Evolutionary conservation across 768 basidiomycete genomes (phyloP), one percentile per base, ranked within the genome.

Genomic region (Fomitopsis pulvina): DNA sequence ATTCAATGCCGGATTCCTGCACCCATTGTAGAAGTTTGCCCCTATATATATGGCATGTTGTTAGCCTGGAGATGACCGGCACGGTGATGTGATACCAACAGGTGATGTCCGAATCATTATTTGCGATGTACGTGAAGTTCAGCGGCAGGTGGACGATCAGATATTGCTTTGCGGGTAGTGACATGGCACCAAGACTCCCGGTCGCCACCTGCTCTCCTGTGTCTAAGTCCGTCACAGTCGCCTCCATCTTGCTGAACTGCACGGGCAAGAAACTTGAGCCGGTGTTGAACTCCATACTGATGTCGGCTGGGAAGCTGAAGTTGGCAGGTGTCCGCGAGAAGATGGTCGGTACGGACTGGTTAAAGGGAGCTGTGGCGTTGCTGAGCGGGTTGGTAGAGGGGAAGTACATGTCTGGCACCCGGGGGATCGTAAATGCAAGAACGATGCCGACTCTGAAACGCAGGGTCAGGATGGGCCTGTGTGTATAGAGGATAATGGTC

Each of bases 281-380:
- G 8, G 90, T 92, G 67, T 95, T 80, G 43, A 89, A 74, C 67
- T 90, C 77, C 10, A 97, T 70, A 20, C 83, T 74, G 16, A 91
- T 80, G 39, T 74, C 72, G 0, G 83, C 89, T 2, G 87, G 79
- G 74, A 97, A 97, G 29, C 85, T 80, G 67, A 95, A 97, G 67
- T 95, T 95, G 48, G 93, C 83, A 0, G 92, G 92, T 1, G 72
- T 65, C 51, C 88, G 80, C 29, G 77, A 82, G 71, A 97, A 95
- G 29, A 68, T 64, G 1, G 73, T 74, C 1, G 79, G 75, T 40
- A 88, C 69, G 5, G 77, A 74, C 18, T 69, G 57, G 43, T 78
- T 77, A 71, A 77, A 89, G 29, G 52, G 57, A 21, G 79, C 80
- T 0, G 81, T 77, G 9, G 84, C 85, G n/a, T 68, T 64, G 11